These are phyloP conservation scores for Erigeron philadelphicus DNA, from an alignment of 140 eudicot genomes.

Conservation along the genomic window DNA sequence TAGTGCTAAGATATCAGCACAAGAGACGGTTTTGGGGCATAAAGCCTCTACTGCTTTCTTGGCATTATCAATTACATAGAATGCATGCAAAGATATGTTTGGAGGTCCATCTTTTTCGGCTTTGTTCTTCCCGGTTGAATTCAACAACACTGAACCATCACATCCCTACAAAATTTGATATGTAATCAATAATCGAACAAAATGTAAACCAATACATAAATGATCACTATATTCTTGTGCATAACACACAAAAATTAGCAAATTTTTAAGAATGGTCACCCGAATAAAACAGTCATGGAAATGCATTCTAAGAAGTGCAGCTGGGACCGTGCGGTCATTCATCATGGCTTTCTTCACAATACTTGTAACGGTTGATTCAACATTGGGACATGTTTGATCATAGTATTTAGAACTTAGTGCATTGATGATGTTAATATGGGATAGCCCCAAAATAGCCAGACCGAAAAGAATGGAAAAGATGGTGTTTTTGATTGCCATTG, in stretches of 20 bases:
- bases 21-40: slow-evolving; percentile 85
- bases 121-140: slow-evolving; percentile 44
- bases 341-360: slow-evolving; percentile 52
- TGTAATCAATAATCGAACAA: background rate
- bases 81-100: slow-evolving; percentile 79
- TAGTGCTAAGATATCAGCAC: slow-evolving; percentile 80
- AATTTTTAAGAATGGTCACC: slow-evolving; percentile 26
- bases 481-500: slow-evolving; percentile 34
- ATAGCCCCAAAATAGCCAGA: slow-evolving; percentile 16
- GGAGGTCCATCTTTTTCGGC: slow-evolving; percentile 82
- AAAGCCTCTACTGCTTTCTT: slow-evolving; percentile 59
- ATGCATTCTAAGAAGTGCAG: slow-evolving; percentile 67
- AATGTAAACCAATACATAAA: background rate
- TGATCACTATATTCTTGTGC: background rate
- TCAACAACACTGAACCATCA: slow-evolving; percentile 74
- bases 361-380: slow-evolving; percentile 42
- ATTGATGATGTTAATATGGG: slow-evolving; percentile 27
- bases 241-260: background rate
- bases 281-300: slow-evolving; percentile 89
- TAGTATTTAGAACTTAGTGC: slow-evolving; percentile 65
- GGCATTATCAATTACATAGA: slow-evolving; percentile 67
- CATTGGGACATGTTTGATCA: slow-evolving; percentile 69
- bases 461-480: slow-evolving; percentile 20
- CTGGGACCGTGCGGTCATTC: slow-evolving; percentile 75
- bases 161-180: slow-evolving; percentile 59